phyloP scores from a whole-genome alignment of 305 asterid genomes.

The Fraxinus sp. region DNA sequence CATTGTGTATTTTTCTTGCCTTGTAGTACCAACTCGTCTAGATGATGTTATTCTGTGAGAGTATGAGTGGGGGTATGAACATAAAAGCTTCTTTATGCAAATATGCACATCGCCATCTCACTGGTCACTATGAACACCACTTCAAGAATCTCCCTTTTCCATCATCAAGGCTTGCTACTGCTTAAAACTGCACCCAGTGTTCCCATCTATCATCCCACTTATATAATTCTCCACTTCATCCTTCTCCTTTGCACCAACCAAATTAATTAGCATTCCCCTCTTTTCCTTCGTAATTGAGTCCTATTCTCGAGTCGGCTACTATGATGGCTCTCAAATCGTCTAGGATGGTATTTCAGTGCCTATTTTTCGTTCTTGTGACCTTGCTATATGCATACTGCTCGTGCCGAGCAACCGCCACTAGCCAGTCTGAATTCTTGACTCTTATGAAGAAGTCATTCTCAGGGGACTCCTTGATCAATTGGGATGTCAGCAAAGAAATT shows the following conservation, averaged over 20 bases:
- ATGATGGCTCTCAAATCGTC: neutral
- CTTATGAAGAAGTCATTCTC: slow-evolving; percentile 37
- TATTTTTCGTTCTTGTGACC: slow-evolving; percentile 28
- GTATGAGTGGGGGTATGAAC: slow-evolving; percentile 56
- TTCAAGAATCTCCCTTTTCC: slow-evolving; percentile 46
- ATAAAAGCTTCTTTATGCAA: slow-evolving; percentile 62
- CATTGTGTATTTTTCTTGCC: neutral
- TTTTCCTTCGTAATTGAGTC: slow-evolving; percentile 29
- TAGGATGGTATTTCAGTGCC: slow-evolving; percentile 2
- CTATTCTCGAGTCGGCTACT: neutral
- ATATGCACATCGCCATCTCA: slow-evolving; percentile 31
- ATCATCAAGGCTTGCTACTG: slow-evolving; percentile 24
- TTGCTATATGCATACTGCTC: slow-evolving; percentile 20
- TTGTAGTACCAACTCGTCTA: neutral
- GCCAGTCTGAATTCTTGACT: slow-evolving; percentile 50
- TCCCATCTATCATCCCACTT: slow-evolving; percentile 43
- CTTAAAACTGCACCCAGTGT: slow-evolving; percentile 34
- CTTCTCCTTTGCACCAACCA: slow-evolving; percentile 1
- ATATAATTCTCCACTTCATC: slow-evolving; percentile 45
- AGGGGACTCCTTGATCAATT: slow-evolving; percentile 44
- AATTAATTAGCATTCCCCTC: neutral
- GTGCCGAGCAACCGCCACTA: neutral
- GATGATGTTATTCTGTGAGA: slow-evolving; percentile 44
- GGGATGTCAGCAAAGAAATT: slow-evolving; percentile 36
- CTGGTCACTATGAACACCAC: slow-evolving; percentile 14